phyloP scores from a whole-genome alignment of 306 rosid species.

The Dalbergia cochinchinensis region DNA sequence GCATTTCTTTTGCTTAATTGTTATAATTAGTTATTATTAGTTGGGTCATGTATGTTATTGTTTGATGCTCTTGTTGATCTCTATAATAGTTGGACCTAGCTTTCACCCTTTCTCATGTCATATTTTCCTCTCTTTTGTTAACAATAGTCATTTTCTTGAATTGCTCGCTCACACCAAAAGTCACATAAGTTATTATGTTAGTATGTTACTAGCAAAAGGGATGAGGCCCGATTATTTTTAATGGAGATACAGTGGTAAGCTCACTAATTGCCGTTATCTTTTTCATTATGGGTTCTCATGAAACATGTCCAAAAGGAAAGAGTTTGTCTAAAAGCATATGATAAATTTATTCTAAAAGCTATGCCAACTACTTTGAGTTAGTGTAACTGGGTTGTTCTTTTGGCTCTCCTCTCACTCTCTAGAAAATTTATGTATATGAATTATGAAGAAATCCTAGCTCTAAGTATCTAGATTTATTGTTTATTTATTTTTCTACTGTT shows the following conservation, averaged over 20 bases:
- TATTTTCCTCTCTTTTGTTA: slow-evolving; percentile 26
- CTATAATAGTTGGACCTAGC: slow-evolving; percentile 17
- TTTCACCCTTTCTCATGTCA: slow-evolving; percentile 4
- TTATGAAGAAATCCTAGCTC: slow-evolving; percentile 21
- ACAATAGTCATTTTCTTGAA: slow-evolving; percentile 39
- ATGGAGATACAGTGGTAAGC: slow-evolving; percentile 93
- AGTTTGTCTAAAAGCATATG: slow-evolving; percentile 34
- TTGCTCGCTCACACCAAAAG: slow-evolving; percentile 86
- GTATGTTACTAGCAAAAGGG: slow-evolving; percentile 58
- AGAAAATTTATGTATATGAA: neutral
- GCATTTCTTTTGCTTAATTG: slow-evolving; percentile 7
- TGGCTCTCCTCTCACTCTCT: neutral
- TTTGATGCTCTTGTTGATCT: neutral
- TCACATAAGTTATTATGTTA: slow-evolving; percentile 86
- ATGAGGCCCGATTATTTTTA: slow-evolving; percentile 82
- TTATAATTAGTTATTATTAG: slow-evolving; percentile 15
- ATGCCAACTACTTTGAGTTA: neutral
- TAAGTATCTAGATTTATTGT: slow-evolving; percentile 38
- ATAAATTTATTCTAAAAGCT: slow-evolving; percentile 18
- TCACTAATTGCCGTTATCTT: slow-evolving; percentile 20
- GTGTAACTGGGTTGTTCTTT: neutral
- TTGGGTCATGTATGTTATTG: slow-evolving; percentile 3
- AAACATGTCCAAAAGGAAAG: slow-evolving; percentile 1
- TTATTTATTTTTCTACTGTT: slow-evolving; percentile 52
- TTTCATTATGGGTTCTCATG: slow-evolving; percentile 8